A percentile compares a stretch with the other conserved stretches of the same genome.
Evolutionary conservation across 1,284 basidiomycete species (phyloP).

Genomic region (Heterobasidion occidentale): DNA sequence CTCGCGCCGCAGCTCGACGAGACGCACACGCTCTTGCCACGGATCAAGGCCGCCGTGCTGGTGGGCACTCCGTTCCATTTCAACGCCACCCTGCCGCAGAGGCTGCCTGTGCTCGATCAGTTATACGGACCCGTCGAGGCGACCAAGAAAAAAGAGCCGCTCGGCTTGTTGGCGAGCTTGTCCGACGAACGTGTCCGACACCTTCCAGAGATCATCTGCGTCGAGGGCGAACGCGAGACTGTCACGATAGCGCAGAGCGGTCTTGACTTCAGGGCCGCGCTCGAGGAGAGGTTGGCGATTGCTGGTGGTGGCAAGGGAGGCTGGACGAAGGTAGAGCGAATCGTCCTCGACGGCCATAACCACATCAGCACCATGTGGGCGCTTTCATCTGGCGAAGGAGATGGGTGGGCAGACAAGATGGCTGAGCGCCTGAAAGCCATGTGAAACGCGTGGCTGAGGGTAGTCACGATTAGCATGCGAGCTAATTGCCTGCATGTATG

Average conservation of each 20-base stretch:
- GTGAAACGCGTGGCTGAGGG: neutral
- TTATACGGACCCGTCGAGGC: neutral
- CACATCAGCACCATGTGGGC: constrained; percentile 50
- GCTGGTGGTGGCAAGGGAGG: constrained; percentile 10
- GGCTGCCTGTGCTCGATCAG: constrained; percentile 23
- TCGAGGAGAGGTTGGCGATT: constrained; percentile 22
- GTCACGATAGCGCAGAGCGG: constrained; percentile 27
- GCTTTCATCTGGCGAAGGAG: constrained; percentile 45
- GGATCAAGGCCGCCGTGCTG: constrained; percentile 10
- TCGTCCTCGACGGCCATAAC: constrained; percentile 48
- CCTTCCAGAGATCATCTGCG: constrained; percentile 38
- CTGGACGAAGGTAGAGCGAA: constrained; percentile 18
- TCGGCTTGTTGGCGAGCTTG: neutral
- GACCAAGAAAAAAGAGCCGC: neutral
- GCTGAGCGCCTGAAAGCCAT: constrained; percentile 27
- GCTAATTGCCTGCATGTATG: no score
- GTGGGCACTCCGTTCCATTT: constrained; percentile 14
- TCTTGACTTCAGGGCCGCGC: constrained; percentile 26
- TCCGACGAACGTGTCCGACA: constrained; percentile 20
- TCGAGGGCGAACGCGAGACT: constrained; percentile 46
- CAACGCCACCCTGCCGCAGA: constrained; percentile 31
- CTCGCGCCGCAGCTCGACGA: constrained; percentile 19
- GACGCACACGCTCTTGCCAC: neutral
- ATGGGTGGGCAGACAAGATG: constrained; percentile 50
- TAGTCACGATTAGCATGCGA: no score